phyloP scores from a whole-genome alignment of 192 early-diverging fungal species.

The Coemansia sp. region DNA sequence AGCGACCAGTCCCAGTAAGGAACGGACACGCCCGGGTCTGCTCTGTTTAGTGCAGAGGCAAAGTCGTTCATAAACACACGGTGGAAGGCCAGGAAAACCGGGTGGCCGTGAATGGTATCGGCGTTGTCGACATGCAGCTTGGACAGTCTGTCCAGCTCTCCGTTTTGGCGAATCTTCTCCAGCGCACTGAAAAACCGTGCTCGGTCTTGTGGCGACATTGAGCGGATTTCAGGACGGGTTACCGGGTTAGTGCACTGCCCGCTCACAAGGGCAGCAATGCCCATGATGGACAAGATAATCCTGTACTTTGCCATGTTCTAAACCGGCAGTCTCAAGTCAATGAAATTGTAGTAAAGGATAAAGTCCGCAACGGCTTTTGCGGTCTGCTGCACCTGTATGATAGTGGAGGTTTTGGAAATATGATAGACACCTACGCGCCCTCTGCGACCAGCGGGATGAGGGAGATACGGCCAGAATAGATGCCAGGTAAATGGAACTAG shows the following conservation, averaged over 20 bases:
- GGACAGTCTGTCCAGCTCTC: conserved; percentile 51
- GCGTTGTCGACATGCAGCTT: conserved; percentile 53
- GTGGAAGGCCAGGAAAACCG: conserved; percentile 58
- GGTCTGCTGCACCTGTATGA: neutral
- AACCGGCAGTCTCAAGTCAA: neutral
- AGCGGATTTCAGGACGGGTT: conserved; percentile 52
- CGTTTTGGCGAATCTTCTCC: conserved; percentile 34
- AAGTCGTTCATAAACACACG: conserved; percentile 57
- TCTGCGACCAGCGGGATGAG: conserved; percentile 39
- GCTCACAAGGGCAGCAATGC: conserved; percentile 26
- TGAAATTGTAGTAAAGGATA: neutral
- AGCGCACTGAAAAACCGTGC: conserved; percentile 44
- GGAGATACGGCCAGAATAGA: conserved; percentile 7
- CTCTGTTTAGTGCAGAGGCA: conserved; percentile 52
- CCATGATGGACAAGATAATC: conserved; percentile 25
- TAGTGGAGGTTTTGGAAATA: neutral
- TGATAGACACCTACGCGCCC: conserved; percentile 16
- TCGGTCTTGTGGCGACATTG: conserved; percentile 50
- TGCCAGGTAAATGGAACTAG: neutral
- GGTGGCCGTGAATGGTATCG: conserved; percentile 47
- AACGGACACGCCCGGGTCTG: conserved; percentile 51
- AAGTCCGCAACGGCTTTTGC: neutral
- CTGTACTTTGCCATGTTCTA: conserved; percentile 33
- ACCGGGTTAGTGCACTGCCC: conserved; percentile 41
- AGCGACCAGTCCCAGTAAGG: conserved; percentile 60